Base-by-base conservation (phyloP, 2,329 filamentous ascomycete species). In the Fusarium tuaranense region DNA sequence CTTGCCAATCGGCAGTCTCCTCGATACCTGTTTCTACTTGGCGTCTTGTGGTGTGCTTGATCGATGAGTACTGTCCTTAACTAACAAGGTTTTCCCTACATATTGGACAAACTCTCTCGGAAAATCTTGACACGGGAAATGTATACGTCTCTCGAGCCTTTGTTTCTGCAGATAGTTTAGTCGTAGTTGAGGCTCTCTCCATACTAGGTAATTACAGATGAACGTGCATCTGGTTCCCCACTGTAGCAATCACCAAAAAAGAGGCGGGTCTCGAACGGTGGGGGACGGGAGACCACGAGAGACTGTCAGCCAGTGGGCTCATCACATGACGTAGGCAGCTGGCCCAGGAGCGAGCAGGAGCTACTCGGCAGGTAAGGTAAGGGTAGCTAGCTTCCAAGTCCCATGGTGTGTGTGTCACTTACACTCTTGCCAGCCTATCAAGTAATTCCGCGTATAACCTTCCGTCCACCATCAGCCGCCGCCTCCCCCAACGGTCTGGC, bases 261-360 rank as follows among this genome's bases (percentile, higher is more conserved):
- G 3, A 53, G 48, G 48, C 18, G 48, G 48, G 48, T 63, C 67
- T 36, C 36, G 48, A 63, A 65, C 65, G 25, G 63, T 63, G 69
- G 69, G 69, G 72, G 30, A 9, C 9, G 27, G 32, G 59, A 41
- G 64, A 44, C 46, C 22, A 30, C 7, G 44, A 46, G 44, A 46
- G 44, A 25, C 59, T 72, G 48, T 57, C 46, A 75, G 58, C 72
- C 58, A 72, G 72, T 74, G 69, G 69, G 63, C 70, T 67, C 63
- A 77, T 77, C 75, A 77, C 75, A 77, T 77, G 75, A 77, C 75
- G 75, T 77, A 72, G 58, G 36, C 20, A 63, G 30, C 53, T 41
- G 63, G 53, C 30, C 30, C 30, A 32, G 30, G 30, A 32, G 30
- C 1, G 30, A 32, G 30, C 1, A 32, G 30, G 9, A 32, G 30